Conservation (phyloP, 2,329 filamentous ascomycete genomes). For the Aspergillus sergii region DNA sequence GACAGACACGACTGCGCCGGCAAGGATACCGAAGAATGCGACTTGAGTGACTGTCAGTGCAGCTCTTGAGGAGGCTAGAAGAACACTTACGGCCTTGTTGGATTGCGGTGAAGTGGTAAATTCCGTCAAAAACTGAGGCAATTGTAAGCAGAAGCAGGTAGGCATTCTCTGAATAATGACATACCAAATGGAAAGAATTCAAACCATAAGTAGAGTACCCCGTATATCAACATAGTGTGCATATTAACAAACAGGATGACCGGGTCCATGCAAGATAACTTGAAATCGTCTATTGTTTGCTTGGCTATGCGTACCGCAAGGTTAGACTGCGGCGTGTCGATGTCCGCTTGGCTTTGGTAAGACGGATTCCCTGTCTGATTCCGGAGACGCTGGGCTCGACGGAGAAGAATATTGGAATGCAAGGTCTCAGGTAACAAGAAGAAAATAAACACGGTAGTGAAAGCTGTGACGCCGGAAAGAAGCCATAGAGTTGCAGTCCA, state of each 20-base stretch:
- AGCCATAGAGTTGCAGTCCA: constrained; percentile 12
- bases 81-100: constrained; percentile 10
- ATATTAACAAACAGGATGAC: constrained; percentile 18
- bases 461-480: constrained; percentile 1
- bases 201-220: constrained; percentile 23
- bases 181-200: constrained; percentile 24
- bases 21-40: constrained; percentile 18
- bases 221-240: constrained; percentile 22
- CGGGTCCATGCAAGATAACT: constrained; percentile 13
- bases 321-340: neutral
- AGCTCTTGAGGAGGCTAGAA: neutral
- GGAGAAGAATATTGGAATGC: constrained; percentile 15
- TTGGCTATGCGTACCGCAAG: neutral
- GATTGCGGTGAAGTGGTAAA: constrained; percentile 13
- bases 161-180: neutral
- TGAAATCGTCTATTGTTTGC: constrained; percentile 23
- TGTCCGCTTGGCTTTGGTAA: constrained; percentile 11
- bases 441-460: constrained; percentile 4
- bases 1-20: constrained; percentile 13
- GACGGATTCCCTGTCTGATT: constrained; percentile 10
- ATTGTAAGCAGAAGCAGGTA: neutral
- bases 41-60: neutral
- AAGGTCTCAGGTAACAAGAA: constrained; percentile 15
- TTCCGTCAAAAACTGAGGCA: constrained; percentile 15
- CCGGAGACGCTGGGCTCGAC: constrained; percentile 16